Base-by-base conservation (phyloP, 352 stramenopile genomes). In the Plasmopara viticola region DNA sequence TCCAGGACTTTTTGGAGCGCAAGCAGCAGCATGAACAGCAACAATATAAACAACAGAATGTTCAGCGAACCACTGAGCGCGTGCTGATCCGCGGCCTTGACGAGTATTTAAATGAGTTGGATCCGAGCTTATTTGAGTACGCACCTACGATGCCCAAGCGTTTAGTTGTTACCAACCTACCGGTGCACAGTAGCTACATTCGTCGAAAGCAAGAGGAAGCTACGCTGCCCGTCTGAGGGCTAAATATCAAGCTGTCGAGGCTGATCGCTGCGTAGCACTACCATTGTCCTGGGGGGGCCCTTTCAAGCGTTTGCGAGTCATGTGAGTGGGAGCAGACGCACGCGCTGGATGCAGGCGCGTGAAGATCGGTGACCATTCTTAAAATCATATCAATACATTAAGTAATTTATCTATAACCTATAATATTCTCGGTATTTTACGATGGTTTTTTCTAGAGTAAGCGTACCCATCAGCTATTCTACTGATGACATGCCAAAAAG, bases 81-180 rank as follows among this genome's bases (percentile, higher is more conserved):
- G 56, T 68, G 39, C 53, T 80, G 30, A 69, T 80, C n/a, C 49
- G 56, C 38, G 48, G 63, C 41, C 70, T 81, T 17, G 68, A 78
- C 49, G 68, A 76, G 48, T 84, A 73, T 51, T 48, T 84, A 50
- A 58, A 78, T 53, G 72, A 84, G n/a, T 51, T 84, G 39, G 72
- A 84, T 43, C 72, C 72, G 13, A 62, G 60, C 37, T 58, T 84
- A 9, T 84, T 81, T 38, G 48, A 63, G 45, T 45, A 29, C 1
- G 33, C 34, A n/a, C 42, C 30, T 9, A 14, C 44, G 25, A 46
- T 38, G 0, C 20, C 37, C 6, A 60, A 60, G 14, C 13, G 38
- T 7, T 34, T 60, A 2, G 44, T 25, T 2, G 63, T 68, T 12
- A 39, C 55, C 18, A 60, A 70, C 38, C 39, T 70, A 20, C 66